phyloP scores from a whole-genome alignment of 2,329 filamentous ascomycete species.

The Fonsecaea nubica region DNA sequence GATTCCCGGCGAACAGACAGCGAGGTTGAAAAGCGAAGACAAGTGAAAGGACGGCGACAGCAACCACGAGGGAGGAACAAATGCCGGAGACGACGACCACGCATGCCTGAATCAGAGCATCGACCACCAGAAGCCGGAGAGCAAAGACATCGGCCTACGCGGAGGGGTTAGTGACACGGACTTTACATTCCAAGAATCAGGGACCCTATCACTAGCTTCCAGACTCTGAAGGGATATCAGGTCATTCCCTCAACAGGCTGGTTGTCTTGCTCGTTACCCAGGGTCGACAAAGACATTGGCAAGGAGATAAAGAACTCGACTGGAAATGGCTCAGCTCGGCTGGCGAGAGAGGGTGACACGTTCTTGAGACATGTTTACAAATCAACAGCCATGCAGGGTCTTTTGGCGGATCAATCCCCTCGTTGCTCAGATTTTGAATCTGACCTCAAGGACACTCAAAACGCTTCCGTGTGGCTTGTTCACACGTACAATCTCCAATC shows the following conservation, averaged over 20 bases:
- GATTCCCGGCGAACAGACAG: not conserved
- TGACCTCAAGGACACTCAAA: slow-evolving; percentile 11
- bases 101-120: not conserved
- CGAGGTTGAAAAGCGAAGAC: not conserved
- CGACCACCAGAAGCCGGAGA: not conserved
- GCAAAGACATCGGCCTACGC: not conserved
- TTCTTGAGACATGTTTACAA: not conserved
- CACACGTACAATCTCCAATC: slow-evolving; percentile 6
- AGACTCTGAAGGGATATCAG: not conserved
- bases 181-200: not conserved
- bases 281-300: too few relatives aligned
- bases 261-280: too few relatives aligned
- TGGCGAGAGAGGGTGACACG: not conserved
- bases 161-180: not conserved
- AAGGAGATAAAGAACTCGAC: not conserved
- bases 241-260: too few relatives aligned
- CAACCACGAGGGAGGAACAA: not conserved
- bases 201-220: not conserved
- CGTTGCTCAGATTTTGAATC: not conserved
- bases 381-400: not conserved
- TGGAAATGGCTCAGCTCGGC: not conserved
- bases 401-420: not conserved
- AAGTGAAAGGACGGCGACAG: not conserved
- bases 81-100: not conserved
- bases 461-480: slow-evolving; percentile 13